phyloP scores from a whole-genome alignment of 2,329 filamentous ascomycete genomes.

The Penicillium aurantiogriseum region DNA sequence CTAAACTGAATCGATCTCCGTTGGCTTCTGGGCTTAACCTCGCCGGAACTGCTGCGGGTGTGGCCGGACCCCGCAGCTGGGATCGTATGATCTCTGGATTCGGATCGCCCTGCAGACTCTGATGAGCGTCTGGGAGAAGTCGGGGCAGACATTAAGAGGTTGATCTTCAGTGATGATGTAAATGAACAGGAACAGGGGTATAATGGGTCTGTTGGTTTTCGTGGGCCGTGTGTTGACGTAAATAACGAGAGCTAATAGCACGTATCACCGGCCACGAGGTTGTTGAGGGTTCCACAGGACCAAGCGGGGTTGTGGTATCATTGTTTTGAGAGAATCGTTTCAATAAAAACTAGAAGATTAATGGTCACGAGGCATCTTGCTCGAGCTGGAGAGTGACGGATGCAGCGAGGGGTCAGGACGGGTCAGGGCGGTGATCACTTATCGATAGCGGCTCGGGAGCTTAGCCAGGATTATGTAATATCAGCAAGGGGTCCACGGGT shows the following conservation, averaged over 20 bases:
- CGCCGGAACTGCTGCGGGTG: constrained; percentile 23
- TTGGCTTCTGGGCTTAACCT: constrained; percentile 27
- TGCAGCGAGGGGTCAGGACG: constrained; percentile 23
- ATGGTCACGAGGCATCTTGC: constrained; percentile 5
- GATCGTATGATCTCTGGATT: constrained; percentile 12
- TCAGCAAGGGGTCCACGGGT: background rate
- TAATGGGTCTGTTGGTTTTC: background rate
- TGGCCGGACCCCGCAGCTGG: constrained; percentile 16
- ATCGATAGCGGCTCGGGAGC: constrained; percentile 17
- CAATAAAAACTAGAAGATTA: constrained; percentile 5
- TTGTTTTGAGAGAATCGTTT: constrained; percentile 6
- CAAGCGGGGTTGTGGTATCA: constrained; percentile 2
- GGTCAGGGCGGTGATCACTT: constrained; percentile 18
- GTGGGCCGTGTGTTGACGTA: background rate
- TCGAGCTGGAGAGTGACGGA: constrained; percentile 15
- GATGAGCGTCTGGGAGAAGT: constrained; percentile 20
- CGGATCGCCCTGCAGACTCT: constrained; percentile 20
- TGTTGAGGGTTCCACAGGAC: constrained; percentile 10
- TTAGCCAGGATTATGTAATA: background rate
- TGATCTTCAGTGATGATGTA: background rate
- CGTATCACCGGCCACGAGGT: constrained; percentile 7
- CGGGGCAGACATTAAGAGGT: constrained; percentile 18
- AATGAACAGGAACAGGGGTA: constrained; percentile 25
- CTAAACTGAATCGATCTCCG: constrained; percentile 43
- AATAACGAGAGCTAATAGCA: background rate